A percentile compares a stretch with the other conserved stretches of the same genome.
Conservation (phyloP, 2,329 filamentous ascomycete genomes). For the Trichoderma sp. region DNA sequence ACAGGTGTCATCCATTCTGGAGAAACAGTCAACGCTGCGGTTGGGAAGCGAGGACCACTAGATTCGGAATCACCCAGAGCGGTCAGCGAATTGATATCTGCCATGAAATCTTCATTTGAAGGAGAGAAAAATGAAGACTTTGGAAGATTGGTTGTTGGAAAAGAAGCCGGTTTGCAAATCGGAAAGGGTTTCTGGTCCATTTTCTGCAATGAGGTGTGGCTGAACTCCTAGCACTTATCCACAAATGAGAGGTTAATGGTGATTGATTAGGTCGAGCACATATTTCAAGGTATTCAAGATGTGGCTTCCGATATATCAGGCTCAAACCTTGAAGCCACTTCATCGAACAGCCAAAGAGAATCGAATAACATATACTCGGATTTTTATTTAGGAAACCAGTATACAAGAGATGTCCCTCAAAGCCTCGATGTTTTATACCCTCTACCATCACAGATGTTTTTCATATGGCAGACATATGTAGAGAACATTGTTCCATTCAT, state of each 20-base stretch:
- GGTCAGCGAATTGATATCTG: neutral
- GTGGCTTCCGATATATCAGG: neutral
- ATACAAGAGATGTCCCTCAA: neutral
- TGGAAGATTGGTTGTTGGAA: constrained; percentile 14
- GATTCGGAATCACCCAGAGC: neutral
- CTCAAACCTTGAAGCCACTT: neutral
- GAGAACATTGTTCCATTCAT: neutral
- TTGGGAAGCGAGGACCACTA: neutral
- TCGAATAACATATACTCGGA: neutral
- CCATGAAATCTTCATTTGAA: neutral
- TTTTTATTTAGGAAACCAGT: neutral
- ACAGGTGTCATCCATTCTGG: neutral
- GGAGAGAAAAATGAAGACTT: neutral
- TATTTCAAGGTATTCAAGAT: neutral
- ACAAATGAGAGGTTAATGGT: neutral
- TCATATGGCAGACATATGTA: neutral
- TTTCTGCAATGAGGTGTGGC: constrained; percentile 32
- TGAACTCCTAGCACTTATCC: neutral
- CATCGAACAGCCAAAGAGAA: neutral
- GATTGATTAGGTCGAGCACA: neutral
- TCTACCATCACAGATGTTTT: neutral
- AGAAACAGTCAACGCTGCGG: neutral
- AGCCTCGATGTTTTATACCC: neutral
- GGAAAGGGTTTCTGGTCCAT: constrained; percentile 35
- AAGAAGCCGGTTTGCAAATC: constrained; percentile 25